Percentiles rank a stretch among this genome's conserved stretches.
Conservation (phyloP, 768 basidiomycete genomes). For the Termitomyces sp. region DNA sequence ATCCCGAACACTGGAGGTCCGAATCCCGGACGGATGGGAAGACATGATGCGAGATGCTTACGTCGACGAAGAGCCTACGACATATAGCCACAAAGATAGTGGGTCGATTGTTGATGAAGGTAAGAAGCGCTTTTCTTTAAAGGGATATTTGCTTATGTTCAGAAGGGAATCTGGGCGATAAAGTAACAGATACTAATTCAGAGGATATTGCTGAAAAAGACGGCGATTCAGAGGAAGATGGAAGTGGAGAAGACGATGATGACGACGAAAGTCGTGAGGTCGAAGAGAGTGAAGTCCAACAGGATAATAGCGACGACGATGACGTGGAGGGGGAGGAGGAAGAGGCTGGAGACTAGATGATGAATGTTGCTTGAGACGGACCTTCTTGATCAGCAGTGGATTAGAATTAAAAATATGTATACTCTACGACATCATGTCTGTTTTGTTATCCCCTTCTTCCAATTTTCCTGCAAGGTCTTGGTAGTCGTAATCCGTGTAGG, state of each 20-base stretch:
- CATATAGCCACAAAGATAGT: not conserved
- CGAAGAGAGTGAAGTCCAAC: constrained; percentile 1
- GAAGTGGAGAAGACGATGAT: not conserved
- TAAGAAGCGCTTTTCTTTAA: not conserved
- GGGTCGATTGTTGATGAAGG: not conserved
- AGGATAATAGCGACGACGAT: constrained; percentile 10
- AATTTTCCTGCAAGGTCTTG: constrained; percentile 34
- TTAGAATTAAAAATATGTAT: constrained; percentile 5
- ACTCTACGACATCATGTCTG: constrained; percentile 15
- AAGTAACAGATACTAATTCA: not conserved
- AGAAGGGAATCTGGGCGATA: not conserved
- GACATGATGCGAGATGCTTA: constrained; percentile 27
- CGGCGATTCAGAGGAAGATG: not conserved
- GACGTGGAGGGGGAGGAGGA: constrained; percentile 1
- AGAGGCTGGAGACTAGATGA: not conserved
- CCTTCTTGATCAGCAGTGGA: not conserved
- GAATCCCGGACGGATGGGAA: constrained; percentile 48
- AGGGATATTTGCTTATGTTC: not conserved
- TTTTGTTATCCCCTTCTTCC: constrained; percentile 18
- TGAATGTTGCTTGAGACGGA: not conserved
- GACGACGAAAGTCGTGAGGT: constrained; percentile 17
- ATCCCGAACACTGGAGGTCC: constrained; percentile 36
- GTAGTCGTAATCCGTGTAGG: constrained; percentile 41
- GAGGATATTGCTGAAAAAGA: not conserved
- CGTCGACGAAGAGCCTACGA: constrained; percentile 9